Conservation (phyloP, 2,329 filamentous ascomycete genomes). For the Sordariomycetes sp. region DNA sequence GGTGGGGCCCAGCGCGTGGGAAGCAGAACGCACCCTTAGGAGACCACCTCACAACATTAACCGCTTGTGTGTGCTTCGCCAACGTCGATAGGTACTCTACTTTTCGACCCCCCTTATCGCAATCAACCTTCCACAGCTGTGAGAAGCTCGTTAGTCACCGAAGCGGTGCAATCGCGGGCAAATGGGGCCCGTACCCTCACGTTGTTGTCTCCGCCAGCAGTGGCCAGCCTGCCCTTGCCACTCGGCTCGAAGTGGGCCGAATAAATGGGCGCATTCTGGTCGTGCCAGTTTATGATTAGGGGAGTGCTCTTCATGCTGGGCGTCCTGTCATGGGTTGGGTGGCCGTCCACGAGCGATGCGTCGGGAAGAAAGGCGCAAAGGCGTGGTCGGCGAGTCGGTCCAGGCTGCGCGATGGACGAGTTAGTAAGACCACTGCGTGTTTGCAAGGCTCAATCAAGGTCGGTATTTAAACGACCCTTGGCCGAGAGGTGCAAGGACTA, state of each 20-base stretch:
- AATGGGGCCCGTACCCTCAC: slow-evolving; percentile 58
- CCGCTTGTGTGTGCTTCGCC: slow-evolving; percentile 87
- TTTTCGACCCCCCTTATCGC: slow-evolving; percentile 73
- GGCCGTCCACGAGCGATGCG: not conserved
- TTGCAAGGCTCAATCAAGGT: not conserved
- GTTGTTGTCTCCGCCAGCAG: slow-evolving; percentile 92
- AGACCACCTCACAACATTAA: slow-evolving; percentile 95
- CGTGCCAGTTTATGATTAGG: slow-evolving; percentile 97
- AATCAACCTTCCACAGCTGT: slow-evolving; percentile 84
- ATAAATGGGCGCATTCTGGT: slow-evolving; percentile 93
- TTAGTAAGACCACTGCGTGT: not conserved
- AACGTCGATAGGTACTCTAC: slow-evolving; percentile 89
- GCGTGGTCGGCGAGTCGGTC: not conserved
- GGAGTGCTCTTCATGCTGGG: slow-evolving; percentile 84
- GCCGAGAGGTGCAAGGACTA: not conserved
- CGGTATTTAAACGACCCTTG: not conserved
- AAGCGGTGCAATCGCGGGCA: not conserved
- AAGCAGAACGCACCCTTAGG: slow-evolving; percentile 61
- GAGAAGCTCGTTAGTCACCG: not conserved
- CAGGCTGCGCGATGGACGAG: not conserved
- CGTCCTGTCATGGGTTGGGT: not conserved
- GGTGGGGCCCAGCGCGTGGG: not conserved
- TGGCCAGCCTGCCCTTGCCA: slow-evolving; percentile 85
- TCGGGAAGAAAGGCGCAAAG: not conserved
- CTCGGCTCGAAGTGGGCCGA: slow-evolving; percentile 92